Base-by-base conservation (phyloP, 176 grass and related monocot species). In the Pharus latifolius region DNA sequence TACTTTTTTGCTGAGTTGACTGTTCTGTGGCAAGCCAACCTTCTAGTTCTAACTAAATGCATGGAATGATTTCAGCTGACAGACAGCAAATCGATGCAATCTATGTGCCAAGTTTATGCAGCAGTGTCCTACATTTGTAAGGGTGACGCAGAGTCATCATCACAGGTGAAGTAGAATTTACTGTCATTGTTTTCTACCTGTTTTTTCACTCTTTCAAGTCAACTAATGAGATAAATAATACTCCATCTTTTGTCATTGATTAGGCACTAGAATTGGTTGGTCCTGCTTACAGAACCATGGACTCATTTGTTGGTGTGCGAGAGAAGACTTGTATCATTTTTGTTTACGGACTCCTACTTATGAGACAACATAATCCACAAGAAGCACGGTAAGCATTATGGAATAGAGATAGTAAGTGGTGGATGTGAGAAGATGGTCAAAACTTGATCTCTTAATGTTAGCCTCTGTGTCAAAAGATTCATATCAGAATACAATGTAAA, bases 321-420 rank as follows among this genome's bases (percentile, higher is more conserved):
- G 92, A 96, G 82, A 96, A 96, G 78, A 96, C 92, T 66, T 96
- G 92, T 67, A 86, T 96, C 22, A 83, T 91, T 63, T 96, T 96
- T 88, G 92, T 88, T 81, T 96, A 96, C 40, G 85, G 92, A 37
- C 92, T 96, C 65, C 60, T 96, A 64, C 82, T 96, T 67, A 96
- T 96, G 92, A 91, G 88, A 75, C 92, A 96, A 48, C 88, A 96
- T 59, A 96, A 96, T 91, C 82, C 78, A 47, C 92, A 96, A 78
- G 88, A 96, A 74, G 88, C 92, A 83, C 73, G 92, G 92, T 91
- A 71, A 67, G 76, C 42, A 55, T 50, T 17, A 52, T 79, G 16
- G 19, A 25, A 50, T 9, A 49, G 19, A 70, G 15, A 50, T 9
- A 49, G 19, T 75, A 18, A 69, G 27, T 41, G 72, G 53, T 56